A percentile compares a stretch with the other conserved stretches of the same genome.
Evolutionary conservation across 1,139 yeast genomes (phyloP).

Genomic region (Candida sp.): DNA sequence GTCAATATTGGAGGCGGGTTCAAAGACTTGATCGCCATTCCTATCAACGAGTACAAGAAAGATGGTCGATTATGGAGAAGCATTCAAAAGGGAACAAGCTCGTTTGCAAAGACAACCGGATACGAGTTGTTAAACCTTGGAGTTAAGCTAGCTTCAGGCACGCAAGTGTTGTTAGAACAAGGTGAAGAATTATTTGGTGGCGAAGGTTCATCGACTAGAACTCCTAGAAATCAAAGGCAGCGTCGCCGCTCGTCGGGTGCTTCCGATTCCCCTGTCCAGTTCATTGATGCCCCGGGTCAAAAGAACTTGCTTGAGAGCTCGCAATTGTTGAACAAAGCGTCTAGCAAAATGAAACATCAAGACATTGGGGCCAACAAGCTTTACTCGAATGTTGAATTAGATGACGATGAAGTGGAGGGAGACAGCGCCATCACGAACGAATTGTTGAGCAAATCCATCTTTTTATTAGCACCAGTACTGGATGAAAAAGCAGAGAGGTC

Average conservation of each 20-base stretch:
- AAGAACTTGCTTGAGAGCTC: slow-evolving; percentile 14
- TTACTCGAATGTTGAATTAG: slow-evolving; percentile 34
- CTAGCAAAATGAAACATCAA: slow-evolving; percentile 14
- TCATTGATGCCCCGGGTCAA: slow-evolving; percentile 4
- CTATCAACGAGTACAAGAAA: slow-evolving; percentile 72
- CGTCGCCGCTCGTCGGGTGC: slow-evolving; percentile 10
- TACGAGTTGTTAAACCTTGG: slow-evolving; percentile 84
- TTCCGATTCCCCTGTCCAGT: slow-evolving; percentile 8
- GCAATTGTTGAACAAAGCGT: slow-evolving; percentile 14
- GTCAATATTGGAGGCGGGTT: slow-evolving; percentile 83
- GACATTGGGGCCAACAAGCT: slow-evolving; percentile 27
- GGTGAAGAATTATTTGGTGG: slow-evolving; percentile 83
- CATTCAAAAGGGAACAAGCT: slow-evolving; percentile 74
- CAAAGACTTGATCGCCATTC: slow-evolving; percentile 72
- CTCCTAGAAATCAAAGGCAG: slow-evolving; percentile 11
- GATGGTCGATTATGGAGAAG: slow-evolving; percentile 76
- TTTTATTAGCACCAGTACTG: slow-evolving; percentile 17
- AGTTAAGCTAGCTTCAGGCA: slow-evolving; percentile 86
- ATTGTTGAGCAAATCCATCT: slow-evolving; percentile 17
- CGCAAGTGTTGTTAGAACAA: slow-evolving; percentile 79
- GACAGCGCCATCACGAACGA: slow-evolving; percentile 19
- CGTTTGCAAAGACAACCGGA: slow-evolving; percentile 82
- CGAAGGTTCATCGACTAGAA: slow-evolving; percentile 54
- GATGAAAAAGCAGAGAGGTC: slow-evolving; percentile 27
- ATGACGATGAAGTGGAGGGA: slow-evolving; percentile 23